phyloP scores from a whole-genome alignment of 768 basidiomycete species.

The Lactarius pseudohatsudake region DNA sequence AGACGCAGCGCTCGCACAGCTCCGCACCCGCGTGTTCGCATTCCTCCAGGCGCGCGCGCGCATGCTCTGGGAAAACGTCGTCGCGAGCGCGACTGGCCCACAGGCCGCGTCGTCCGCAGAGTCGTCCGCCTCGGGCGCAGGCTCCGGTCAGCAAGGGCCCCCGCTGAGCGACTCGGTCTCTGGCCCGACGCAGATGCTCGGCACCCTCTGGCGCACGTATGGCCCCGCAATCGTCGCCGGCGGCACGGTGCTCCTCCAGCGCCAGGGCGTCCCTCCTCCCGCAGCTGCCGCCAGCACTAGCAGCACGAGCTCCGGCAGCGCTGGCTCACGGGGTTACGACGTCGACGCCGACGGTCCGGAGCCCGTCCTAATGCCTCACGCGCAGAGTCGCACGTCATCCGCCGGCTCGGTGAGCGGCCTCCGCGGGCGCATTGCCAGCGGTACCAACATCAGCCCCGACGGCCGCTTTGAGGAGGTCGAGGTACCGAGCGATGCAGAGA shows the following conservation, averaged over 20 bases:
- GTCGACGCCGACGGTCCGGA: slow-evolving; percentile 12
- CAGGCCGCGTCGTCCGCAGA: slow-evolving; percentile 32
- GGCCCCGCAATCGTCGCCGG: slow-evolving; percentile 71
- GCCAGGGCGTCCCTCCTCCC: slow-evolving; percentile 45
- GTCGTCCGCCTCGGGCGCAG: slow-evolving; percentile 27
- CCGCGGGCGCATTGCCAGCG: slow-evolving; percentile 21
- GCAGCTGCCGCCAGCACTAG: slow-evolving; percentile 8
- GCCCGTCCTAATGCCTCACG: slow-evolving; percentile 40
- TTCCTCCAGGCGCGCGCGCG: slow-evolving; percentile 66
- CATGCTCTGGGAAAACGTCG: slow-evolving; percentile 63
- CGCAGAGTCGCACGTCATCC: slow-evolving; percentile 44
- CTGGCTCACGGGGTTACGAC: slow-evolving; percentile 22
- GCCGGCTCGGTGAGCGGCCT: slow-evolving; percentile 28
- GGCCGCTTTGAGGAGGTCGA: slow-evolving; percentile 66
- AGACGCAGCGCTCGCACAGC: slow-evolving; percentile 70
- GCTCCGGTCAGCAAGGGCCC: slow-evolving; percentile 43
- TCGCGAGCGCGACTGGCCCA: slow-evolving; percentile 49
- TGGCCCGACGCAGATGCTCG: slow-evolving; percentile 64
- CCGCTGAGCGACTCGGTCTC: slow-evolving; percentile 52
- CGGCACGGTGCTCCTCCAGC: slow-evolving; percentile 60
- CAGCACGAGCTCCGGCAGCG: not conserved
- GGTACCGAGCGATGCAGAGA: slow-evolving; percentile 69
- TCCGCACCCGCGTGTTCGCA: slow-evolving; percentile 56
- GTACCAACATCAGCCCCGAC: slow-evolving; percentile 31
- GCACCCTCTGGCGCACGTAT: slow-evolving; percentile 74